Evolutionary conservation across 202 grass and related monocot species (phyloP).

Genomic region (Cymbopogon flexuosus): DNA sequence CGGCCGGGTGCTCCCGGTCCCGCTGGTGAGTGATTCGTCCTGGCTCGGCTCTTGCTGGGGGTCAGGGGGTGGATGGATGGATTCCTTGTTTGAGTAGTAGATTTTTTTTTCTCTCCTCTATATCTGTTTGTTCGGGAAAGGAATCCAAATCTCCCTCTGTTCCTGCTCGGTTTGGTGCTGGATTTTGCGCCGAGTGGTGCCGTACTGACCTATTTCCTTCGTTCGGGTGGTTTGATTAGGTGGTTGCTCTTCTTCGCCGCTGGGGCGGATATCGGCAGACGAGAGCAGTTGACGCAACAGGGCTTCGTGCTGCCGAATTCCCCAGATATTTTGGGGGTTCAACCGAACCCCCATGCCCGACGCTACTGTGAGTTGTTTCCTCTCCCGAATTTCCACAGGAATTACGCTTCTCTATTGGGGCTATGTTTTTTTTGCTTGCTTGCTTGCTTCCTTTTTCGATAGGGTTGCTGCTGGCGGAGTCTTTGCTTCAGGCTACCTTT

Average conservation of each 20-base stretch:
- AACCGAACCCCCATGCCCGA: constrained; percentile 9
- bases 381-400: neutral
- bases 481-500: neutral
- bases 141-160: neutral
- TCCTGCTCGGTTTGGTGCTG: neutral
- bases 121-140: neutral
- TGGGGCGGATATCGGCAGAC: constrained; percentile 12
- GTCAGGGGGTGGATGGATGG: neutral
- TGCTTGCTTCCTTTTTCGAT: neutral
- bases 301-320: constrained; percentile 8
- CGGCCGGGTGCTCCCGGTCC: neutral
- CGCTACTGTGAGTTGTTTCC: constrained; percentile 25
- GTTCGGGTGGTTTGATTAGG: neutral
- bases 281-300: neutral
- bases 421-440: neutral
- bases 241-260: neutral
- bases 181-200: neutral
- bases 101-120: neutral
- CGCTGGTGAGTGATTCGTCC: constrained; percentile 2
- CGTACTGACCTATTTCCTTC: neutral
- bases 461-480: neutral
- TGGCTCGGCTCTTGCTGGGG: neutral
- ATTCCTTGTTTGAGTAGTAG: neutral
- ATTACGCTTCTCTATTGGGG: neutral
- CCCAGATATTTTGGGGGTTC: neutral